phyloP scores from a whole-genome alignment of 371 early-diverging fungal genomes.

The Mucor lusitanicus region DNA sequence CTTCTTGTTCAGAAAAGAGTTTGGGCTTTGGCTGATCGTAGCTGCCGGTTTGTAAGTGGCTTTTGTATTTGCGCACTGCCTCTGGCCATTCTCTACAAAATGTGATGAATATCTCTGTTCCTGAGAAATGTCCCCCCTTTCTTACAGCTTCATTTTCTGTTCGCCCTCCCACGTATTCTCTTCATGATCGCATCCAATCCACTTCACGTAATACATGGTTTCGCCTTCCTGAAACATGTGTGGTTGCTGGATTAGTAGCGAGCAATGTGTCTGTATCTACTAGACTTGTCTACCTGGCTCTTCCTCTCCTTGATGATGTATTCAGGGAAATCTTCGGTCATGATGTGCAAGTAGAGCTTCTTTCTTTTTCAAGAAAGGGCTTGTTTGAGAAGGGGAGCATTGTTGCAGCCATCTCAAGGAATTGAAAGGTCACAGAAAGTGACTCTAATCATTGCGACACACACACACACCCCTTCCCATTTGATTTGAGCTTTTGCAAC shows the following conservation, averaged over 20 bases:
- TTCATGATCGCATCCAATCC: conserved; percentile 25
- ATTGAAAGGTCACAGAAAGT: neutral
- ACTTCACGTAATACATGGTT: conserved; percentile 19
- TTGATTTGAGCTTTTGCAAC: neutral
- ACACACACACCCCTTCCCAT: neutral
- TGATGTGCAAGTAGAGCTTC: neutral
- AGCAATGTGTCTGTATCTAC: neutral
- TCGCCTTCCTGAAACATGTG: conserved; percentile 18
- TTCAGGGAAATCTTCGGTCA: conserved; percentile 22
- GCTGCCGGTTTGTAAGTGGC: neutral
- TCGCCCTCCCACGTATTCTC: conserved; percentile 28
- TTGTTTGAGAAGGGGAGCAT: neutral
- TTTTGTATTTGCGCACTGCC: conserved; percentile 6
- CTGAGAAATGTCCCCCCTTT: neutral
- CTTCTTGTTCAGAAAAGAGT: neutral
- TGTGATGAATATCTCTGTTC: neutral
- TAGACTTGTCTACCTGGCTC: conserved; percentile 1
- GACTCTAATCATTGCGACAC: neutral
- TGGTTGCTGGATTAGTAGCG: neutral
- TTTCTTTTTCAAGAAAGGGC: neutral
- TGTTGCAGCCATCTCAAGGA: neutral
- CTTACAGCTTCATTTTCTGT: conserved; percentile 8
- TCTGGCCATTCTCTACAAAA: conserved; percentile 20
- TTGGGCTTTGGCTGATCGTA: neutral
- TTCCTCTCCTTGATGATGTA: conserved; percentile 15